Base-by-base conservation (phyloP, 2,329 filamentous ascomycete genomes). In the Calonectria pseudoturangicola region DNA sequence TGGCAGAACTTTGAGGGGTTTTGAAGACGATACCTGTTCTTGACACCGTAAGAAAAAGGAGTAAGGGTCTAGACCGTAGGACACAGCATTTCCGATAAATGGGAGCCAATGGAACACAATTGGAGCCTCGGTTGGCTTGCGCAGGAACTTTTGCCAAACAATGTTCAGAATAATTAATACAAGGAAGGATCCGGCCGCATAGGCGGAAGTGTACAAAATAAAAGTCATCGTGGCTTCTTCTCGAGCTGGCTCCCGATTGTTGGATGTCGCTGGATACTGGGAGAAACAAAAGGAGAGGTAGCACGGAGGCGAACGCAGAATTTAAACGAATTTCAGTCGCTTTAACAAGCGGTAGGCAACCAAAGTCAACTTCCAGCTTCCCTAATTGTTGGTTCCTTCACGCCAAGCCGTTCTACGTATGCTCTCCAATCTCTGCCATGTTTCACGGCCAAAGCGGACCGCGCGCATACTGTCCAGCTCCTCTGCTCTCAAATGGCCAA, bases 31-130 rank as follows among this genome's bases (percentile, higher is more conserved):
- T 79, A 94, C 92, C 91, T 95, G 94, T 80, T 89, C 85, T 74
- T 90, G 90, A 78, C 89, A 92, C 25, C 86, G 79, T 72, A 89
- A 89, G 82, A 94, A 94, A 86, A 94, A 94, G 51, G 86, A 86
- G 81, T 89, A 92, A 0, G 93, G 93, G 75, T 95, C 91, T 74
- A 93, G 92, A 76, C 93, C 93, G 84, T 95, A 95, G 27, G 88
- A 88, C 70, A 95, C 86, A 7, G 93, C 93, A 82, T 90, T 94
- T 58, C 93, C 93, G 73, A 95, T 86, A 75, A 93, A 87, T 1
- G 90, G 90, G 25, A 92, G 75, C 85, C 87, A 90, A 79, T 92
- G 90, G 71, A 92, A 92, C n/a, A 92, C 88, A 7, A 89, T 74
- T 0, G 90, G 89, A 81, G 54, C 89, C 86, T 77, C 87, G 2